Evolutionary conservation across 2,329 filamentous ascomycete genomes (phyloP).

Genomic region (Alternaria consortialis): DNA sequence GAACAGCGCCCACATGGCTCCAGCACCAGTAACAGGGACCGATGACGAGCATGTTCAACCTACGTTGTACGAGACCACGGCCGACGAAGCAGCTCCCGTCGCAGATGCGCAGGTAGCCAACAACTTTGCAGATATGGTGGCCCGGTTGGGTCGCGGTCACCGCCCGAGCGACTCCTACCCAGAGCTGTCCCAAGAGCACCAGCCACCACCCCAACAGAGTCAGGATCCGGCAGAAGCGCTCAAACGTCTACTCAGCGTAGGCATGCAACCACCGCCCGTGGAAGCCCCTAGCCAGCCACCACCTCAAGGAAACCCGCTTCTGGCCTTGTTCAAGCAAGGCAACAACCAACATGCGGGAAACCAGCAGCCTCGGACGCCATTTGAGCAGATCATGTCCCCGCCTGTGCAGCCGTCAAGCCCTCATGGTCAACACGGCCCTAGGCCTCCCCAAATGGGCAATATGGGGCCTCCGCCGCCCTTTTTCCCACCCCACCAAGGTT

Average conservation of each 20-base stretch:
- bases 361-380: slow-evolving; percentile 55
- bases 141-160: slow-evolving; percentile 40
- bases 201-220: slow-evolving; percentile 25
- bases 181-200: slow-evolving; percentile 39
- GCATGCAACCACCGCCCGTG: slow-evolving; percentile 47
- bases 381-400: slow-evolving; percentile 63
- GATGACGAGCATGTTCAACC: slow-evolving; percentile 44
- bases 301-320: slow-evolving; percentile 57
- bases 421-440: slow-evolving; percentile 62
- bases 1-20: slow-evolving; percentile 27
- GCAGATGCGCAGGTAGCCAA: slow-evolving; percentile 23
- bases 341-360: slow-evolving; percentile 26
- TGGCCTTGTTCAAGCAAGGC: slow-evolving; percentile 62
- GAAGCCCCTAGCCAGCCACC: slow-evolving; percentile 40
- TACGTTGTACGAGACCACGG: slow-evolving; percentile 40
- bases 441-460: slow-evolving; percentile 59
- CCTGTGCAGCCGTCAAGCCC: slow-evolving; percentile 65
- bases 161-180: slow-evolving; percentile 39
- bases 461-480: slow-evolving; percentile 62
- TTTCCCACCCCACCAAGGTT: slow-evolving; percentile 52
- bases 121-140: slow-evolving; percentile 45
- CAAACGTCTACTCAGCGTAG: slow-evolving; percentile 60
- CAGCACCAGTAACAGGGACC: slow-evolving; percentile 33
- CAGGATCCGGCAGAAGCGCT: slow-evolving; percentile 61
- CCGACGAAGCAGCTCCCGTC: slow-evolving; percentile 27